Evolutionary conservation across 2,329 filamentous ascomycete genomes (phyloP).

Genomic region (Sporothrix humicola): DNA sequence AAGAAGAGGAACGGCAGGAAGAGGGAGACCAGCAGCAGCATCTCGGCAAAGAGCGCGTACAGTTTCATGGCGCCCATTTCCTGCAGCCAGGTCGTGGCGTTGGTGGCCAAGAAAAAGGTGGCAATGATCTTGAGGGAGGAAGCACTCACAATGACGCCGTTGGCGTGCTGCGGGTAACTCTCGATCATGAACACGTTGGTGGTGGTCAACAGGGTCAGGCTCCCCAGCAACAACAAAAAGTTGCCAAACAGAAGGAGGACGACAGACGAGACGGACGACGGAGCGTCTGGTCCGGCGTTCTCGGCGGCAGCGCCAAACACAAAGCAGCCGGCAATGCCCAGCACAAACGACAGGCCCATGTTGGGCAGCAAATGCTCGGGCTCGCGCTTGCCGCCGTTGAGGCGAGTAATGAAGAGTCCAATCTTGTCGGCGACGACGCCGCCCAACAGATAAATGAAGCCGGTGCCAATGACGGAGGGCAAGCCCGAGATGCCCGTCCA

Average conservation of each 20-base stretch:
- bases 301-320: constrained; percentile 45
- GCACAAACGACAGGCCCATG: constrained; percentile 42
- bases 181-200: constrained; percentile 46
- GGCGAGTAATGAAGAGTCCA: constrained; percentile 30
- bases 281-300: constrained; percentile 32
- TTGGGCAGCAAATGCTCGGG: constrained; percentile 46
- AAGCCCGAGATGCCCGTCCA: constrained; percentile 32
- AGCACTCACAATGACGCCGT: constrained; percentile 44
- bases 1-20: constrained; percentile 43
- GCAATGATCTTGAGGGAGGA: constrained; percentile 44
- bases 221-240: constrained; percentile 43
- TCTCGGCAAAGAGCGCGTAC: constrained; percentile 44
- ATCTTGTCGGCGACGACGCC: constrained; percentile 34
- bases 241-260: constrained; percentile 42
- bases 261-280: constrained; percentile 39
- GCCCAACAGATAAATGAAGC: constrained; percentile 33
- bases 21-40: constrained; percentile 43
- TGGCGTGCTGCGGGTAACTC: constrained; percentile 44
- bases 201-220: constrained; percentile 43
- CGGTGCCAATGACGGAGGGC: constrained; percentile 30
- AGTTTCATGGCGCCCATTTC: constrained; percentile 41
- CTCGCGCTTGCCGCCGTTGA: constrained; percentile 40
- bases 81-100: constrained; percentile 43
- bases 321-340: constrained; percentile 43
- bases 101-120: constrained; percentile 44